phyloP scores from a whole-genome alignment of 306 rosid genomes.

The Gillenia trifoliata region DNA sequence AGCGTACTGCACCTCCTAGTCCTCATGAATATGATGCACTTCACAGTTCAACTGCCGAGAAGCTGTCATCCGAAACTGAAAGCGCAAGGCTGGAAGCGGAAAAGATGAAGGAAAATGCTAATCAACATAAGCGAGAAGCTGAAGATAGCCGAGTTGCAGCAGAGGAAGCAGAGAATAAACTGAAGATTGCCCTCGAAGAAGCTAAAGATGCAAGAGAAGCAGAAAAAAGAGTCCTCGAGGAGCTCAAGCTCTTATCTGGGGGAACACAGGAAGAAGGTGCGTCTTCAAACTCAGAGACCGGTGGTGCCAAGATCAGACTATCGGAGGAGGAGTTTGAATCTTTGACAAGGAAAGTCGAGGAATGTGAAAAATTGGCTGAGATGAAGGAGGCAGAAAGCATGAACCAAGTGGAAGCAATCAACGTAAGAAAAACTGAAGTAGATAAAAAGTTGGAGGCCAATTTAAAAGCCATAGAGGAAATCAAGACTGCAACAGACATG shows the following conservation, averaged over 20 bases:
- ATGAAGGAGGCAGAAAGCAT: conserved; percentile 40
- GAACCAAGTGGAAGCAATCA: conserved; percentile 38
- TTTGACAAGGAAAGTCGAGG: conserved; percentile 43
- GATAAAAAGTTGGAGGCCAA: conserved; percentile 52
- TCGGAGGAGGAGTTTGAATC: conserved; percentile 44
- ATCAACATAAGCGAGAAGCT: conserved; percentile 45
- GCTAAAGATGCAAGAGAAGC: conserved; percentile 59
- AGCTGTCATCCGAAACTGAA: conserved; percentile 39
- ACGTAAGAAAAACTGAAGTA: conserved; percentile 38
- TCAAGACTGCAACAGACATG: conserved; percentile 51
- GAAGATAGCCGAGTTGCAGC: conserved; percentile 26
- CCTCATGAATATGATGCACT: neutral
- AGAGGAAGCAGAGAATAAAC: conserved; percentile 44
- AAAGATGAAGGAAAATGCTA: conserved; percentile 42
- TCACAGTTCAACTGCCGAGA: conserved; percentile 19
- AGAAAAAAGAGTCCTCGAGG: conserved; percentile 44
- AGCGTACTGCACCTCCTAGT: neutral
- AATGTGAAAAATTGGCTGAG: conserved; percentile 41
- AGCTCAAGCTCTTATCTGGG: conserved; percentile 43
- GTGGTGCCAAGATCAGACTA: conserved; percentile 35
- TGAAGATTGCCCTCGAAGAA: conserved; percentile 38
- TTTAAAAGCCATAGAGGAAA: conserved; percentile 61
- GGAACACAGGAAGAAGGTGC: conserved; percentile 7
- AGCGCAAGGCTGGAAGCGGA: conserved; percentile 44
- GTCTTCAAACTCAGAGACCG: conserved; percentile 17